Conservation (phyloP, 2,329 filamentous ascomycete species). For the Diaporthe australafricana region DNA sequence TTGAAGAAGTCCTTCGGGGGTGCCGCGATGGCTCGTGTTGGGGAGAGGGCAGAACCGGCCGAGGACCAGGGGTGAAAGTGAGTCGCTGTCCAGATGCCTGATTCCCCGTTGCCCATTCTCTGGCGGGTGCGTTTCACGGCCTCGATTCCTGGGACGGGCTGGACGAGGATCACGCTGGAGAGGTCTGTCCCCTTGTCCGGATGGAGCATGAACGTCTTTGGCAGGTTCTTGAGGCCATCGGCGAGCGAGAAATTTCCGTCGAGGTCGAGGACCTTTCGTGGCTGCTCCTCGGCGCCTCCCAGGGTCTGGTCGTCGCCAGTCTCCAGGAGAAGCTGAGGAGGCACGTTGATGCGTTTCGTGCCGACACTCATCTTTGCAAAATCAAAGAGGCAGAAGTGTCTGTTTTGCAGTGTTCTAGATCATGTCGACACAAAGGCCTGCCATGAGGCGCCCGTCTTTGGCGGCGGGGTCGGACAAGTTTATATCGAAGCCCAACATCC, state of each 20-base stretch:
- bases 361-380: conserved; percentile 23
- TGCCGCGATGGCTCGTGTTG: conserved; percentile 12
- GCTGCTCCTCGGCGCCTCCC: conserved; percentile 11
- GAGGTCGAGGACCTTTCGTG: conserved; percentile 22
- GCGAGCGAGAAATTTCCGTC: conserved; percentile 18
- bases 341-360: conserved; percentile 19
- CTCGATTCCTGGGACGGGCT: conserved; percentile 3
- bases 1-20: conserved; percentile 13
- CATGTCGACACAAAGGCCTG: not conserved
- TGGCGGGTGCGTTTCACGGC: conserved; percentile 2
- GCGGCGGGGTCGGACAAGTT: not conserved
- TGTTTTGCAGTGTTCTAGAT: not conserved
- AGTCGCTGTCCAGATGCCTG: conserved; percentile 18
- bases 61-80: conserved; percentile 22
- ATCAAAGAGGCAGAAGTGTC: not conserved
- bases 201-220: conserved; percentile 12
- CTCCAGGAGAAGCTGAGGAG: conserved; percentile 17
- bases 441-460: not conserved
- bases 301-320: not conserved
- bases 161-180: conserved; percentile 14
- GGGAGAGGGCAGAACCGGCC: conserved; percentile 6
- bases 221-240: conserved; percentile 16
- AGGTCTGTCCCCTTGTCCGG: conserved; percentile 5
- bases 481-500: not conserved
- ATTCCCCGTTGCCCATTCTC: conserved; percentile 20